phyloP scores from a whole-genome alignment of 441 rosid genomes.

The Metrosideros polymorpha region DNA sequence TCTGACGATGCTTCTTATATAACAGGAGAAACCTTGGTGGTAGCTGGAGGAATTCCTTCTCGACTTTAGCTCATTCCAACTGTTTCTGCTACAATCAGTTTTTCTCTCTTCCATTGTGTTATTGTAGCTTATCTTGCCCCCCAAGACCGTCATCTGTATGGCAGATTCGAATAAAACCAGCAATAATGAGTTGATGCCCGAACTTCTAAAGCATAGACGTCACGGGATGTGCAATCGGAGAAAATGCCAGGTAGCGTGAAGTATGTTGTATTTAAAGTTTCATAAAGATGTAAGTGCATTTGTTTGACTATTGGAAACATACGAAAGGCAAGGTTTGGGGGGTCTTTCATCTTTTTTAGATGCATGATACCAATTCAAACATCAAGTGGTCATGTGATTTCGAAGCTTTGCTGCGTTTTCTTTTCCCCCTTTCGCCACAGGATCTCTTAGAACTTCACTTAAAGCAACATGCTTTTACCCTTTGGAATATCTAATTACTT shows the following conservation, averaged over 20 bases:
- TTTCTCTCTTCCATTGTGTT: background rate
- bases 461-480: background rate
- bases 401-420: background rate
- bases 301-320: background rate
- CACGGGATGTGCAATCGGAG: background rate
- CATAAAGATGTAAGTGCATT: background rate
- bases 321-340: background rate
- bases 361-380: background rate
- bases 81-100: background rate
- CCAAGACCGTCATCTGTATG: background rate
- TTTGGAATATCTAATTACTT: background rate
- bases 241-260: background rate
- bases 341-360: background rate
- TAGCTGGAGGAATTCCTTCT: slow-evolving; percentile 84
- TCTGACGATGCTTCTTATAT: slow-evolving; percentile 78
- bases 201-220: background rate
- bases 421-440: background rate
- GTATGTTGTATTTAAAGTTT: background rate
- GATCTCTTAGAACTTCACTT: background rate
- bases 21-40: slow-evolving; percentile 81
- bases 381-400: background rate
- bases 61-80: slow-evolving; percentile 34
- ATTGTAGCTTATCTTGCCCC: background rate
- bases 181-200: background rate
- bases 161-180: background rate